A percentile compares a stretch with the other conserved stretches of the same genome.
Evolutionary conservation across 345 rosid species (phyloP).

Genomic region (Boechera stricta): DNA sequence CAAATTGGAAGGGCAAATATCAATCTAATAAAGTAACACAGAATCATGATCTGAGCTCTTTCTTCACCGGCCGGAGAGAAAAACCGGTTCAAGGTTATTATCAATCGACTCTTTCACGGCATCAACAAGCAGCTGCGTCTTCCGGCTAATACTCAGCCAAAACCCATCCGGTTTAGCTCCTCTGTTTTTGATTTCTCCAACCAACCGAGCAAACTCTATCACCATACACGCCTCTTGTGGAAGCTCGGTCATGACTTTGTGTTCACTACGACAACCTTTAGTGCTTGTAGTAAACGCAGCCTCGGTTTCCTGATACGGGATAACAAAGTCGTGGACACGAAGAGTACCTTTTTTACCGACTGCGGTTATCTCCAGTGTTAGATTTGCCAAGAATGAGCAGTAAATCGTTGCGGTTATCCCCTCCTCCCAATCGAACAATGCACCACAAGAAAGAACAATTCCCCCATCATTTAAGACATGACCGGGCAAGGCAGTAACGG

Average conservation of each 20-base stretch:
- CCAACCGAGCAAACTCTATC: conserved; percentile 71
- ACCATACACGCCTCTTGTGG: conserved; percentile 90
- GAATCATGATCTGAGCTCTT: background rate
- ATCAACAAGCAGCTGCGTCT: conserved; percentile 72
- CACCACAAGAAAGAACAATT: conserved; percentile 72
- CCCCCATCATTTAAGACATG: conserved; percentile 65
- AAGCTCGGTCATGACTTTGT: conserved; percentile 51
- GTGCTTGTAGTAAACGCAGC: conserved; percentile 48
- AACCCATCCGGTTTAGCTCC: conserved; percentile 68
- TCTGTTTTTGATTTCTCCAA: conserved; percentile 51
- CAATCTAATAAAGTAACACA: background rate
- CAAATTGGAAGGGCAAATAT: background rate
- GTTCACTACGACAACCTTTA: conserved; percentile 48
- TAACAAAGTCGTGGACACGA: conserved; percentile 65
- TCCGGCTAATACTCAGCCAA: conserved; percentile 74
- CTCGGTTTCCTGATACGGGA: conserved; percentile 72
- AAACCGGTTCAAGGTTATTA: conserved; percentile 57
- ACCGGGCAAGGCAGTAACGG: conserved; percentile 55
- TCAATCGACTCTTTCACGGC: conserved; percentile 70
- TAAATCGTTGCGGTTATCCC: conserved; percentile 65
- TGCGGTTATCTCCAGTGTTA: conserved; percentile 78
- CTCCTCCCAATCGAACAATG: conserved; percentile 70
- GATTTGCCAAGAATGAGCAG: conserved; percentile 75
- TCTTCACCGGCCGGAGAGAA: conserved; percentile 24
- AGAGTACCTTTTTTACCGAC: conserved; percentile 71